Evolutionary conservation across 345 rosid genomes (phyloP).

Genomic region (Populus davidiana): DNA sequence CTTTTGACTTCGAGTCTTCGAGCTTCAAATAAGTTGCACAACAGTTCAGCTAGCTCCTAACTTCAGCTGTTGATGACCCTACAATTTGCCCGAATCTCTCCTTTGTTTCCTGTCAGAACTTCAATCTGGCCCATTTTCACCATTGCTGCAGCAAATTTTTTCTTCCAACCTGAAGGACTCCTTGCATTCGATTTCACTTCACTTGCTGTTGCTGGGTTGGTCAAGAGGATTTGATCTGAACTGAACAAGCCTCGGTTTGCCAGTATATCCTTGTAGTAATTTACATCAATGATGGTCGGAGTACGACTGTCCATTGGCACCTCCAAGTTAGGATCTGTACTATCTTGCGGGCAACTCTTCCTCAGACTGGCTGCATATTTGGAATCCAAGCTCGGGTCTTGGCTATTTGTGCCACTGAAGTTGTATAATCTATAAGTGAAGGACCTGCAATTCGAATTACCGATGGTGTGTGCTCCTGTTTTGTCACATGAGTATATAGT

Average conservation of each 20-base stretch:
- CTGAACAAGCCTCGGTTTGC: slow-evolving; percentile 26
- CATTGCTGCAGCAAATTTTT: slow-evolving; percentile 28
- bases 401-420: slow-evolving; percentile 10
- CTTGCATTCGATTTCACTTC: slow-evolving; percentile 17
- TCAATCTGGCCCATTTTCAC: slow-evolving; percentile 25
- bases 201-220: slow-evolving; percentile 13
- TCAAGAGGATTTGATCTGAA: slow-evolving; percentile 25
- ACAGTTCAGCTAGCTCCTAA: background rate
- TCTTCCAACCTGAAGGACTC: slow-evolving; percentile 10
- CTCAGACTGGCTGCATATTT: slow-evolving; percentile 15
- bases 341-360: slow-evolving; percentile 22
- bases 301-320: slow-evolving; percentile 23
- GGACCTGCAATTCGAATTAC: slow-evolving; percentile 23
- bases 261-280: slow-evolving; percentile 12
- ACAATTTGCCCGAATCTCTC: slow-evolving; percentile 24
- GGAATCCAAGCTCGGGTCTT: slow-evolving; percentile 21
- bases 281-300: slow-evolving; percentile 12
- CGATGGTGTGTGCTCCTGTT: slow-evolving; percentile 28
- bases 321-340: slow-evolving; percentile 8
- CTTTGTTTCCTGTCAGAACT: slow-evolving; percentile 13
- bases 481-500: background rate
- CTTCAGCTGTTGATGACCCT: slow-evolving; percentile 15
- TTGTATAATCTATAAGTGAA: slow-evolving; percentile 20
- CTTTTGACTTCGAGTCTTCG: background rate
- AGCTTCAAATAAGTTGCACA: background rate